A percentile compares a stretch with the other conserved stretches of the same genome.
phyloP scores from a whole-genome alignment of 805 yeast genomes.

The Barnettozyma pratensis region DNA sequence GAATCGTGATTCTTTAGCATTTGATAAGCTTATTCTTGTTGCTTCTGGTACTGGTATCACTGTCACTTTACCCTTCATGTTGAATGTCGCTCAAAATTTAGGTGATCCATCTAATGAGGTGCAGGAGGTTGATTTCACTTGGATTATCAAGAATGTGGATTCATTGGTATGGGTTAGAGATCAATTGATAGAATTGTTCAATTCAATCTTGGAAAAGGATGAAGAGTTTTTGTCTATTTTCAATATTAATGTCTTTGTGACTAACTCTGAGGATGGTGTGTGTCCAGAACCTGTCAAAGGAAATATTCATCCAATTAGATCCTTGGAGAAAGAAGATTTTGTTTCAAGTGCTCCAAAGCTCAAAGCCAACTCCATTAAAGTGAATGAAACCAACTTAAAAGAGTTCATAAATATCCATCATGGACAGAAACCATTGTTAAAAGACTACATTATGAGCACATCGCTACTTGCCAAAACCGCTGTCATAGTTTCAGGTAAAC shows the following conservation, averaged over 20 bases:
- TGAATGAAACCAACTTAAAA: not conserved
- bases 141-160: slow-evolving; percentile 35
- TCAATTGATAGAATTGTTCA: slow-evolving; percentile 26
- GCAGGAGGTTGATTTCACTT: slow-evolving; percentile 34
- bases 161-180: slow-evolving; percentile 36
- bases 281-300: not conserved
- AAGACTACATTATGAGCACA: not conserved
- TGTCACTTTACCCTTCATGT: slow-evolving; percentile 41
- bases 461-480: slow-evolving; percentile 29
- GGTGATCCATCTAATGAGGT: slow-evolving; percentile 14
- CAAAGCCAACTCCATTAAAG: too few relatives aligned
- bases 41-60: slow-evolving; percentile 51
- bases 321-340: not conserved
- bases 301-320: not conserved
- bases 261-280: slow-evolving; percentile 19
- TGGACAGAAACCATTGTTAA: slow-evolving; percentile 15
- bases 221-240: slow-evolving; percentile 2
- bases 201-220: not conserved
- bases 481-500: slow-evolving; percentile 43
- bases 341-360: too few relatives aligned
- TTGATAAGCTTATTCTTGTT: slow-evolving; percentile 37
- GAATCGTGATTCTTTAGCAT: slow-evolving; percentile 38
- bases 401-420: slow-evolving; percentile 5
- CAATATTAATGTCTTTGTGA: slow-evolving; percentile 24
- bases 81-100: slow-evolving; percentile 16